Conservation (phyloP, 129 eudicot species). For the Flaveria robusta region DNA sequence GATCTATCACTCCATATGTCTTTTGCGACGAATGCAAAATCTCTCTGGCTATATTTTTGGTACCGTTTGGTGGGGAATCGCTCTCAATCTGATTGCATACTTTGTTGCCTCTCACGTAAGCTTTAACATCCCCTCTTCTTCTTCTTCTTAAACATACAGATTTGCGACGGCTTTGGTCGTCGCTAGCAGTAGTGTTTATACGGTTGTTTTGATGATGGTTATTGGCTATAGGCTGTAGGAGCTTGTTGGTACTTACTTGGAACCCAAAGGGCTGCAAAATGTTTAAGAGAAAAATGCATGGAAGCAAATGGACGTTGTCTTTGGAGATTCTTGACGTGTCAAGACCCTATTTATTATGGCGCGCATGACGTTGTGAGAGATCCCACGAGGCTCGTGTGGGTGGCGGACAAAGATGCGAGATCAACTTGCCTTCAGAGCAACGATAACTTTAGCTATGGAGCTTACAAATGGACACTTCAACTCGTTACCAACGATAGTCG, state of each 20-base stretch:
- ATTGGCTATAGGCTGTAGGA: constrained; percentile 54
- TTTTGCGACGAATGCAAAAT: constrained; percentile 91
- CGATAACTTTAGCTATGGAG: constrained; percentile 70
- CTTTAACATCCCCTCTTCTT: neutral
- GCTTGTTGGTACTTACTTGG: constrained; percentile 99
- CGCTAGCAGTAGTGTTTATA: too few relatives aligned
- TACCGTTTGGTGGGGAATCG: constrained; percentile 99
- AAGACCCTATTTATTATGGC: constrained; percentile 72
- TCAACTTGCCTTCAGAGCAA: constrained; percentile 55
- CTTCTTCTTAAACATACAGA: too few relatives aligned
- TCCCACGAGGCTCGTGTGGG: constrained; percentile 56
- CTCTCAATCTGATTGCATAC: constrained; percentile 94
- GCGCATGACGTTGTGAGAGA: constrained; percentile 39
- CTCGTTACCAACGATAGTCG: constrained; percentile 82
- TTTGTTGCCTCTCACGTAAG: constrained; percentile 97
- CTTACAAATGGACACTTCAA: constrained; percentile 88
- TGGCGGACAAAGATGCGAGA: constrained; percentile 59
- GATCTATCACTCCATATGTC: constrained; percentile 86
- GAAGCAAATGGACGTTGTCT: constrained; percentile 47
- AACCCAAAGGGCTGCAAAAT: constrained; percentile 74
- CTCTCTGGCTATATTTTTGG: constrained; percentile 92
- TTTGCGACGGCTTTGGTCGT: too few relatives aligned
- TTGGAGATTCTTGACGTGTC: constrained; percentile 56
- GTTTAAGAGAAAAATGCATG: constrained; percentile 63
- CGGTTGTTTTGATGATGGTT: neutral